Evolutionary conservation across 495 filamentous ascomycete genomes (phyloP).

Genomic region (Mycothermus thermophilus): DNA sequence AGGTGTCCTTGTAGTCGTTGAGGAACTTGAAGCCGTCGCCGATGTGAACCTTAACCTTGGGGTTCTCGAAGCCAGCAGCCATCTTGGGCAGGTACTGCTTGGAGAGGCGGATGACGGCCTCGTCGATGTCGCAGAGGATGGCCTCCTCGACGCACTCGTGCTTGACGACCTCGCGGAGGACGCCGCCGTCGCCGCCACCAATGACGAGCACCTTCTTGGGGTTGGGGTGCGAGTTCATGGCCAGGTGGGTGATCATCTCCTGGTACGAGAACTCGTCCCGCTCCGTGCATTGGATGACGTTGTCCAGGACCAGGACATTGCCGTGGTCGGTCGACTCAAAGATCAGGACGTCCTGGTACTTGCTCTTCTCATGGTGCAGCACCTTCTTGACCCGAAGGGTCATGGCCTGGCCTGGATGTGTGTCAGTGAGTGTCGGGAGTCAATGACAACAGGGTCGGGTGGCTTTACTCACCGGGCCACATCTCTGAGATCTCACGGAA

Average conservation of each 20-base stretch:
- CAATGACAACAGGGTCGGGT: neutral
- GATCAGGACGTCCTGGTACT: constrained; percentile 97
- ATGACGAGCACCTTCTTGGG: constrained; percentile 98
- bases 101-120: constrained; percentile 96
- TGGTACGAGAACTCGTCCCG: constrained; percentile 99
- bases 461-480: constrained; percentile 61
- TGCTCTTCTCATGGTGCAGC: constrained; percentile 95
- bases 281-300: constrained; percentile 97
- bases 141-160: constrained; percentile 89
- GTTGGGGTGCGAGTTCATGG: constrained; percentile 96
- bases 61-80: constrained; percentile 83
- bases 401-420: constrained; percentile 68
- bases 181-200: constrained; percentile 91
- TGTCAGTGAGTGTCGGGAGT: neutral
- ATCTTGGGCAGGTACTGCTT: constrained; percentile 97
- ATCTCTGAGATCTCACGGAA: constrained; percentile 95
- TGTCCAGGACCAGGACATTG: constrained; percentile 94
- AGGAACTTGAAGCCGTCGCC: constrained; percentile 98
- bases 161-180: constrained; percentile 96
- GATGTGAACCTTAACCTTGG: constrained; percentile 78
- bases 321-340: constrained; percentile 96
- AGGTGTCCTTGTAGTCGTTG: constrained; percentile 79
- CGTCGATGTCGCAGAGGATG: constrained; percentile 94
- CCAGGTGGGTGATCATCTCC: constrained; percentile 99
- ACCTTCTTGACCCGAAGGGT: constrained; percentile 95